A percentile compares a stretch with the other conserved stretches of the same genome.
phyloP scores from a whole-genome alignment of 2,329 filamentous ascomycete species.

The Sclerotinia minor region DNA sequence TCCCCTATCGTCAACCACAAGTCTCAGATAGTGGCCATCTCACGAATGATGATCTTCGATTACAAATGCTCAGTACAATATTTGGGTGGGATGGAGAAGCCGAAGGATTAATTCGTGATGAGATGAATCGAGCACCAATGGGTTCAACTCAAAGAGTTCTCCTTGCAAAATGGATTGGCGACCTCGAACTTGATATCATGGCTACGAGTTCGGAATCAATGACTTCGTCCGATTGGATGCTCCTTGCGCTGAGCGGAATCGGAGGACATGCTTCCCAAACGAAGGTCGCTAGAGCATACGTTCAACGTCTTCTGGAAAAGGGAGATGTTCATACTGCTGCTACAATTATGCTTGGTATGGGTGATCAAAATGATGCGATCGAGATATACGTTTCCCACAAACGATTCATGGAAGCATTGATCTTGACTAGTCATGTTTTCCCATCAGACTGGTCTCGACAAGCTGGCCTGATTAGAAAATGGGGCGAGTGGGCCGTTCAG shows the following conservation, averaged over 20 bases:
- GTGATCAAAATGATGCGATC: conserved; percentile 90
- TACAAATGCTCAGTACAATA: conserved; percentile 88
- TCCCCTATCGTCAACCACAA: conserved; percentile 74
- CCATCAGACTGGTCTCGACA: conserved; percentile 90
- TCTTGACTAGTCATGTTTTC: conserved; percentile 80
- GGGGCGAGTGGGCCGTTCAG: conserved; percentile 89
- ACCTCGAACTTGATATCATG: conserved; percentile 79
- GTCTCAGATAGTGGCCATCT: conserved; percentile 57
- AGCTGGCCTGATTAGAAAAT: conserved; percentile 83
- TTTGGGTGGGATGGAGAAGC: conserved; percentile 94
- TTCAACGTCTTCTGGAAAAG: conserved; percentile 83
- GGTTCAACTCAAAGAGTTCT: conserved; percentile 79
- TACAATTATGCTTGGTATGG: conserved; percentile 88
- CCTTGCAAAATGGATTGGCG: conserved; percentile 88
- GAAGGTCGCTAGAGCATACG: conserved; percentile 86
- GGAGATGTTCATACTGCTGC: conserved; percentile 91
- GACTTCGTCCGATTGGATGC: conserved; percentile 95
- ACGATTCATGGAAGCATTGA: conserved; percentile 87
- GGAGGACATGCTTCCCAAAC: conserved; percentile 76
- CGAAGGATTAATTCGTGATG: conserved; percentile 77
- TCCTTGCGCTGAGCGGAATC: conserved; percentile 87
- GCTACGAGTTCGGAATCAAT: conserved; percentile 79
- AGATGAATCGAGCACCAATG: conserved; percentile 70
- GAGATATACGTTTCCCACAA: conserved; percentile 94
- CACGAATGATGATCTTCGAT: conserved; percentile 77